Percentiles rank a stretch among this genome's conserved stretches.
Conservation (phyloP, 1,284 basidiomycete species). For the Naganishia liquefaciens region DNA sequence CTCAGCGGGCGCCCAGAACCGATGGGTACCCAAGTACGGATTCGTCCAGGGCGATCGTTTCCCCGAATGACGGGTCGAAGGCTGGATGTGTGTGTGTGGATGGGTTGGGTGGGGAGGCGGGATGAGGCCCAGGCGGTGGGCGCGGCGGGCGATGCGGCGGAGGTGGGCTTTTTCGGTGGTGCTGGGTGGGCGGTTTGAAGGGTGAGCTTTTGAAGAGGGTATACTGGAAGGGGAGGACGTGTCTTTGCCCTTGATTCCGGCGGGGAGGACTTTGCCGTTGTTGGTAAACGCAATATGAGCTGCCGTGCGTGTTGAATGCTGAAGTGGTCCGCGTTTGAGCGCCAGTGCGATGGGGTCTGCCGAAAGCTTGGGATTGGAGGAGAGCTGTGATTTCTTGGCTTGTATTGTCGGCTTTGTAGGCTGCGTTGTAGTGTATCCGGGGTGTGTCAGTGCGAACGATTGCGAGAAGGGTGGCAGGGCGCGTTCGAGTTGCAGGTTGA, state of each 20-base stretch:
- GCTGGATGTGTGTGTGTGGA: neutral
- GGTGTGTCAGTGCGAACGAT: neutral
- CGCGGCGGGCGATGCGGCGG: conserved; percentile 12
- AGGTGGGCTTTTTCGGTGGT: conserved; percentile 6
- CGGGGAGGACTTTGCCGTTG: conserved; percentile 4
- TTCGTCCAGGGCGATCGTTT: neutral
- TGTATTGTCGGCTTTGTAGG: neutral
- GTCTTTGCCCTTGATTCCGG: neutral
- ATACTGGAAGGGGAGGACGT: neutral
- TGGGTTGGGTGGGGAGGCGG: neutral
- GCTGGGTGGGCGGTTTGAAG: no score
- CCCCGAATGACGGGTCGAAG: neutral
- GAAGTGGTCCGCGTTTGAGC: neutral
- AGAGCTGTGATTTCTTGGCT: neutral
- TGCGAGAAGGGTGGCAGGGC: conserved; percentile 8
- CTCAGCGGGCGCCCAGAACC: conserved; percentile 6
- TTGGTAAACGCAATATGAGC: neutral
- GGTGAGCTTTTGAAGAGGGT: no score
- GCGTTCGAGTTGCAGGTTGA: neutral
- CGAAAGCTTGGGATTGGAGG: neutral
- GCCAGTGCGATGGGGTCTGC: neutral
- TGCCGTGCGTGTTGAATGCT: neutral
- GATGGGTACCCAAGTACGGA: neutral
- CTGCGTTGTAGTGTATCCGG: conserved; percentile 1
- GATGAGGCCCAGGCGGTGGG: neutral